Base-by-base conservation (phyloP, 805 yeast species). In the Wickerhamiella occidentalis region DNA sequence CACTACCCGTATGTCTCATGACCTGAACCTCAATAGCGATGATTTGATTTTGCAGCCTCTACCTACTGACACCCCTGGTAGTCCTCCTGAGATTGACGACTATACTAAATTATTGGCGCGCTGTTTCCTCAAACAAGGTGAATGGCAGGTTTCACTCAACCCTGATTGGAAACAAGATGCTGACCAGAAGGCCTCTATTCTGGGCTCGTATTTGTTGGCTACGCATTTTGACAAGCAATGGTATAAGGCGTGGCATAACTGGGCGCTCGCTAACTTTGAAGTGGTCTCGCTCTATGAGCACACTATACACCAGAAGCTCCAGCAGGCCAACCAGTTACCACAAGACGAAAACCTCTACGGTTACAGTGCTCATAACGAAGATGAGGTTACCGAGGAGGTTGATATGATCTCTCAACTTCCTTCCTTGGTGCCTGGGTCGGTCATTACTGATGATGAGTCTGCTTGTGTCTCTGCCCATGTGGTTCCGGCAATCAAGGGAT, bases 171-270 rank as follows among this genome's bases (percentile, higher is more conserved):
- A 85, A 52, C 73, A 78, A 8, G 83, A 80, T 53, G 64, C 70
- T 6, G 66, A 59, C n/a, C 71, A 73, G 33, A 79, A 88, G 1
- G 88, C 86, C 40, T 82, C 88, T 1, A 86, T 92, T 55, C 68
- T 92, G 52, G 95, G 96, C 11, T 87, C 96, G 0, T 92, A 85
- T 62, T 68, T 92, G 49, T 71, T 92, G 55, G 97, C 98, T 0
- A 90, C 98, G 0, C 96, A 88, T 62, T 90, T 92, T 64, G 96
- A 92, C 62, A 73, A 77, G 30, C 75, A 77, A 21, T 92, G 98
- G 96, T 92, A 92, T 61, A 92, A 94, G 61, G 98, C 97, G 15
- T 94, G 98, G 98, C 99, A 92, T 63, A 90, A 87, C 61, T 92
- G 99, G 99, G 98, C 98, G 0, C 71, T 94, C 61, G 96, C 97